Percentiles rank a stretch among this genome's conserved stretches.
Evolutionary conservation across 371 early-diverging fungal genomes (phyloP).

Genomic region (Rhizopus arrhizus): DNA sequence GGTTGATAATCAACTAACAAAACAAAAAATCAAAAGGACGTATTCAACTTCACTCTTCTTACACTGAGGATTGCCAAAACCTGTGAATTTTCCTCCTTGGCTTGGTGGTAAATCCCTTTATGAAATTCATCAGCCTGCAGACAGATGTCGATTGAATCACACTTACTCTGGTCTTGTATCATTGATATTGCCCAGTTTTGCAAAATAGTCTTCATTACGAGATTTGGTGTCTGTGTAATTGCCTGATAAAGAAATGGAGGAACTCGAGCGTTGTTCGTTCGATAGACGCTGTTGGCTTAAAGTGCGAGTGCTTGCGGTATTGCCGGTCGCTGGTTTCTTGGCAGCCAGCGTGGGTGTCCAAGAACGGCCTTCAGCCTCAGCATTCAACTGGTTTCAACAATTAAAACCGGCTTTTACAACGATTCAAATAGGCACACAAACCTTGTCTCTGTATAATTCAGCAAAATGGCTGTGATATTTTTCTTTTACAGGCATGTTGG

Average conservation of each 20-base stretch:
- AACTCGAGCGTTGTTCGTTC: constrained; percentile 29
- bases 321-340: constrained; percentile 7
- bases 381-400: constrained; percentile 52
- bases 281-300: not conserved
- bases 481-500: constrained; percentile 77
- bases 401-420: not conserved
- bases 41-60: constrained; percentile 17
- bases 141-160: not conserved
- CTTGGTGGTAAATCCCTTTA: constrained; percentile 84
- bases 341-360: constrained; percentile 62
- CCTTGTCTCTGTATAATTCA: constrained; percentile 85
- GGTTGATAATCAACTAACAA: constrained; percentile 15
- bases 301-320: constrained; percentile 20
- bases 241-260: constrained; percentile 22
- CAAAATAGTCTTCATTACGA: constrained; percentile 33
- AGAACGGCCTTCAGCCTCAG: constrained; percentile 76
- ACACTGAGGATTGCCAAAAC: constrained; percentile 81
- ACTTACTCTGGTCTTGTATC: constrained; percentile 32
- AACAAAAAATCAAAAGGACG: not conserved
- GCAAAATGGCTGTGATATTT: constrained; percentile 91
- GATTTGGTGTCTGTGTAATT: constrained; percentile 11
- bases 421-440: too few species aligned
- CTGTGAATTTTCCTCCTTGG: constrained; percentile 92
- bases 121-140: too few species aligned
- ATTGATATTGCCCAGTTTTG: constrained; percentile 27